Conservation (phyloP, 768 basidiomycete genomes). For the Tricholoma sp. region DNA sequence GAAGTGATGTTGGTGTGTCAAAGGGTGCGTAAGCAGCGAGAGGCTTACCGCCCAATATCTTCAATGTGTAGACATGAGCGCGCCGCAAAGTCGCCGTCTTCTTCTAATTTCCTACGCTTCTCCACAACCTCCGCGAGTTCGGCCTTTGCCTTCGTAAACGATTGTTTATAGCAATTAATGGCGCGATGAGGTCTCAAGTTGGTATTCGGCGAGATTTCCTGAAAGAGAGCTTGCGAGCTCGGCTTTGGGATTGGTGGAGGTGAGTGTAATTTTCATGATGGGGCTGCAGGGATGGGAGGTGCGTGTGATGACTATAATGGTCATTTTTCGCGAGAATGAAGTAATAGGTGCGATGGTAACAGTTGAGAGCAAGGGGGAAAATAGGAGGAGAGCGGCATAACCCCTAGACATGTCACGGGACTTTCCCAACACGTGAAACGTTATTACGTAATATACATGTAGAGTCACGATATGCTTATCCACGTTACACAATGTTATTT, state of each 20-base stretch:
- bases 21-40: conserved; percentile 6
- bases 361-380: not conserved
- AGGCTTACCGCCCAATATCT: conserved; percentile 5
- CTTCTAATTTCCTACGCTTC: conserved; percentile 1
- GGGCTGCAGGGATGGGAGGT: not conserved
- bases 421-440: no score
- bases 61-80: conserved; percentile 6
- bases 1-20: conserved; percentile 8
- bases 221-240: conserved; percentile 3
- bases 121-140: conserved; percentile 4
- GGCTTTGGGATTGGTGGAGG: conserved; percentile 1
- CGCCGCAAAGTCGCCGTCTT: conserved; percentile 2
- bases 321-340: conserved; percentile 2
- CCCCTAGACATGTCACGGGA: no score
- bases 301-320: not conserved
- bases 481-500: no score
- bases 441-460: no score
- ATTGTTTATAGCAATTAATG: conserved; percentile 4
- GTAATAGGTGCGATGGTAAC: not conserved
- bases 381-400: no score
- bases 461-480: no score
- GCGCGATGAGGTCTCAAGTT: not conserved
- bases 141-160: conserved; percentile 6
- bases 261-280: conserved; percentile 2
- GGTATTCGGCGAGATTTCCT: not conserved